A percentile compares a stretch with the other conserved stretches of the same genome.
Evolutionary conservation across 768 basidiomycete genomes (phyloP).

Genomic region (Lactarius vividus): DNA sequence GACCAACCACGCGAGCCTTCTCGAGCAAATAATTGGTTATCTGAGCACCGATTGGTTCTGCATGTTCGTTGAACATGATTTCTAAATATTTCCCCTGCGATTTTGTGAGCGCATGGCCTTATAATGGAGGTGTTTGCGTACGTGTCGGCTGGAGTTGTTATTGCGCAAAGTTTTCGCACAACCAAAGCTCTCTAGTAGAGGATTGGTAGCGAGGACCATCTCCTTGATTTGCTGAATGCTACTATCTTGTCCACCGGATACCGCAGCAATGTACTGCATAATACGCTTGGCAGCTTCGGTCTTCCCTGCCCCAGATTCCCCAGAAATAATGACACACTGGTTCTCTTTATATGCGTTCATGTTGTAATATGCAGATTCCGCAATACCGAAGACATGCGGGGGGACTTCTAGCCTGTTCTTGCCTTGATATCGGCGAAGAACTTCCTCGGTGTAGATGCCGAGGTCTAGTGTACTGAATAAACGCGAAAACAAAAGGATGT

Average conservation of each 20-base stretch:
- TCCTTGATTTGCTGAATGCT: constrained; percentile 98
- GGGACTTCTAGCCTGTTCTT: constrained; percentile 98
- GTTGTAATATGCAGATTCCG: constrained; percentile 96
- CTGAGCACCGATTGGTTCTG: constrained; percentile 94
- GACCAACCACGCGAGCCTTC: constrained; percentile 95
- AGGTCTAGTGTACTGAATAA: constrained; percentile 56
- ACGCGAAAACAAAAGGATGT: neutral
- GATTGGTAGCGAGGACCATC: constrained; percentile 99
- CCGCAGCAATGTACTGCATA: constrained; percentile 99
- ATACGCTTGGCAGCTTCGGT: constrained; percentile 99
- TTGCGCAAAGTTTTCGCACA: constrained; percentile 99
- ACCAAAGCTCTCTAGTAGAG: constrained; percentile 94
- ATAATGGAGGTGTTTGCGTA: constrained; percentile 42
- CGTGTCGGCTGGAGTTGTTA: constrained; percentile 98
- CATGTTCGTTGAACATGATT: constrained; percentile 95
- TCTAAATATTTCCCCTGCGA: constrained; percentile 95
- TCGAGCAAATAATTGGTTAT: constrained; percentile 98
- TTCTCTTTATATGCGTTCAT: constrained; percentile 99
- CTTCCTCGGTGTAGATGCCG: constrained; percentile 94
- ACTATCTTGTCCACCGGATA: constrained; percentile 82
- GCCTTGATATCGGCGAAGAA: constrained; percentile 80
- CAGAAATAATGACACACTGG: constrained; percentile 99
- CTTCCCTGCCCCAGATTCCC: constrained; percentile 98
- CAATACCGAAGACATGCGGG: constrained; percentile 97
- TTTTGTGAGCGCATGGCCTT: constrained; percentile 28